phyloP scores from a whole-genome alignment of 2,329 filamentous ascomycete genomes.

The Calonectria montana region DNA sequence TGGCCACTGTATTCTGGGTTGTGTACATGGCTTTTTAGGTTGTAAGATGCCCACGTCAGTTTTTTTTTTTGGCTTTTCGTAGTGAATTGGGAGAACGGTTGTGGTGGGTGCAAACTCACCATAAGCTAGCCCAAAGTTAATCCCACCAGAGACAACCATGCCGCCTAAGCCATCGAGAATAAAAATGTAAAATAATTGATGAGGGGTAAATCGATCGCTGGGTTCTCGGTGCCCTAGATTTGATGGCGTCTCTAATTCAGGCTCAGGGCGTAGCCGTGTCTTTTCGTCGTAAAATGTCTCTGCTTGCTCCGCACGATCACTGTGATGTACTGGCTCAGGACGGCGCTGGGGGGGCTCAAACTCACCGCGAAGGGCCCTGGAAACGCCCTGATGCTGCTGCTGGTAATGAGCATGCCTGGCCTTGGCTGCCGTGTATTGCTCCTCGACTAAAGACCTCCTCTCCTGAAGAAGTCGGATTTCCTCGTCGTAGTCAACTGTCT shows the following conservation, averaged over 20 bases:
- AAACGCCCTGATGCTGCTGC: slow-evolving; percentile 53
- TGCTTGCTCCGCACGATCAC: neutral
- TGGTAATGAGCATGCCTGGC: slow-evolving; percentile 55
- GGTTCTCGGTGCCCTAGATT: slow-evolving; percentile 48
- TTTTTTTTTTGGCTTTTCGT: neutral
- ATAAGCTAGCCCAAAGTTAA: slow-evolving; percentile 65
- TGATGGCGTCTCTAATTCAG: neutral
- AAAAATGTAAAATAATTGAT: slow-evolving; percentile 63
- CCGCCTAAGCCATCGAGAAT: slow-evolving; percentile 59
- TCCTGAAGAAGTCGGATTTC: slow-evolving; percentile 53
- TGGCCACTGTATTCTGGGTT: slow-evolving; percentile 46
- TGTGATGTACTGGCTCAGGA: neutral
- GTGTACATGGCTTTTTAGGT: slow-evolving; percentile 58
- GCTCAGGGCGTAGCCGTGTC: neutral
- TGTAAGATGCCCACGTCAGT: neutral
- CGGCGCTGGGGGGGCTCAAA: slow-evolving; percentile 18
- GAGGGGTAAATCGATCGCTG: slow-evolving; percentile 52
- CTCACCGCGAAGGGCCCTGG: slow-evolving; percentile 53
- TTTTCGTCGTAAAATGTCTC: slow-evolving; percentile 8
- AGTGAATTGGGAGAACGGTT: no score
- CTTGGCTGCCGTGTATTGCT: slow-evolving; percentile 53
- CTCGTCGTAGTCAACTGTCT: slow-evolving; percentile 53
- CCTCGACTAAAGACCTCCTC: slow-evolving; percentile 51
- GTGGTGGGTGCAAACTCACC: slow-evolving; percentile 45
- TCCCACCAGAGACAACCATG: slow-evolving; percentile 58